phyloP scores from a whole-genome alignment of 2,329 filamentous ascomycete genomes.

The Claviceps citrina region DNA sequence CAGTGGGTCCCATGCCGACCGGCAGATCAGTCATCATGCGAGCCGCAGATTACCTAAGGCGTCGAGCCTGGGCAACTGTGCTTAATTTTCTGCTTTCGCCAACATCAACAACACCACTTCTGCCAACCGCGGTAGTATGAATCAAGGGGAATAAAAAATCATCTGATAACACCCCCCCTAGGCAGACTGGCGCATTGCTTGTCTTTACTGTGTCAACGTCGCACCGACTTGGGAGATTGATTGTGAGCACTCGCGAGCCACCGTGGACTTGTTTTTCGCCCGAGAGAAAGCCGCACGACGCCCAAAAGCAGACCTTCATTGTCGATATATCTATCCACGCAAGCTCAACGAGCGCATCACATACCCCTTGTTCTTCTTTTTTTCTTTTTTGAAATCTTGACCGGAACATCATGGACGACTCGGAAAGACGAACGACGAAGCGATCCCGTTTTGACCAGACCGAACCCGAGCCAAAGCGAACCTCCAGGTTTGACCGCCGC shows the following conservation, averaged over 20 bases:
- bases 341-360: neutral
- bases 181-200: neutral
- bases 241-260: neutral
- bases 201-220: neutral
- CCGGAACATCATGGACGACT: slow-evolving; percentile 46
- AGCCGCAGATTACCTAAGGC: neutral
- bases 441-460: slow-evolving; percentile 91
- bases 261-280: too few species aligned
- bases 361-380: too few species aligned
- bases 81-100: neutral
- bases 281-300: neutral
- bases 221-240: too few species aligned
- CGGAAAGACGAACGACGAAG: slow-evolving; percentile 57
- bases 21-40: neutral
- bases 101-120: neutral
- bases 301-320: neutral
- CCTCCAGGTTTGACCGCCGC: slow-evolving; percentile 78
- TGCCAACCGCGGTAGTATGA: neutral
- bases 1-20: neutral
- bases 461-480: slow-evolving; percentile 59
- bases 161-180: neutral
- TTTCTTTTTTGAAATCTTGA: neutral
- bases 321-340: neutral
- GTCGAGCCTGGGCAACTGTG: too few species aligned
- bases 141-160: neutral